Percentiles rank a stretch among this genome's conserved stretches.
Evolutionary conservation across 2,329 filamentous ascomycete species (phyloP).

Genomic region (Pseudopyrenochaeta lycopersici): DNA sequence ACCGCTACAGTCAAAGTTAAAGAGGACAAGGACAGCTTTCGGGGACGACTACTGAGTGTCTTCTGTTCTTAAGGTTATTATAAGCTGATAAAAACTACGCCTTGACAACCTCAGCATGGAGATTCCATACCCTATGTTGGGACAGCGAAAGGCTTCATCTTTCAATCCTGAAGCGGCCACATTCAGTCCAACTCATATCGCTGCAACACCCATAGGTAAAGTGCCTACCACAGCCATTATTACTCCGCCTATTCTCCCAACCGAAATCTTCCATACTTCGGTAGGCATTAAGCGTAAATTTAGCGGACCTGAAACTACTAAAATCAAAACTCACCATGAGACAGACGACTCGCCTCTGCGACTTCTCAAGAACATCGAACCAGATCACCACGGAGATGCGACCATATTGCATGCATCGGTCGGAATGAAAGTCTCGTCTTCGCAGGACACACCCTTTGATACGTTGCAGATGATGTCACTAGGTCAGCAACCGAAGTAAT

Average conservation of each 20-base stretch:
- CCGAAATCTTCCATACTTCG: background rate
- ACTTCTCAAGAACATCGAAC: conserved; percentile 1
- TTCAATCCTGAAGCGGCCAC: conserved; percentile 25
- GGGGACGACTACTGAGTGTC: background rate
- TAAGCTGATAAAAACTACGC: background rate
- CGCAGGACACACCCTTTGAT: background rate
- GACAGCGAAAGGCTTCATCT: conserved; percentile 1
- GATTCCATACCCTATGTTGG: background rate
- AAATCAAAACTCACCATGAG: background rate
- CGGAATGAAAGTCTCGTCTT: background rate
- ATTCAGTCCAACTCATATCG: conserved; percentile 12
- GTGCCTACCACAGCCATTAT: background rate
- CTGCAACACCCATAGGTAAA: background rate
- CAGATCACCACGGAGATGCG: conserved; percentile 2
- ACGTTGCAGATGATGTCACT: conserved; percentile 3
- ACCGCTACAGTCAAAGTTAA: conserved; percentile 11
- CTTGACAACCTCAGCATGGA: conserved; percentile 1
- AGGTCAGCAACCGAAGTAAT: background rate
- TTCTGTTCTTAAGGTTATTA: background rate
- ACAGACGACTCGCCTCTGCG: conserved; percentile 13
- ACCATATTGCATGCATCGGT: background rate
- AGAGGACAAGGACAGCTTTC: background rate
- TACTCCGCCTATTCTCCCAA: background rate
- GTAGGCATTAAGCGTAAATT: background rate
- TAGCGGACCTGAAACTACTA: background rate